A percentile compares a stretch with the other conserved stretches of the same genome.
phyloP scores from a whole-genome alignment of 2,329 filamentous ascomycete species.

The Microascus cirrosus region DNA sequence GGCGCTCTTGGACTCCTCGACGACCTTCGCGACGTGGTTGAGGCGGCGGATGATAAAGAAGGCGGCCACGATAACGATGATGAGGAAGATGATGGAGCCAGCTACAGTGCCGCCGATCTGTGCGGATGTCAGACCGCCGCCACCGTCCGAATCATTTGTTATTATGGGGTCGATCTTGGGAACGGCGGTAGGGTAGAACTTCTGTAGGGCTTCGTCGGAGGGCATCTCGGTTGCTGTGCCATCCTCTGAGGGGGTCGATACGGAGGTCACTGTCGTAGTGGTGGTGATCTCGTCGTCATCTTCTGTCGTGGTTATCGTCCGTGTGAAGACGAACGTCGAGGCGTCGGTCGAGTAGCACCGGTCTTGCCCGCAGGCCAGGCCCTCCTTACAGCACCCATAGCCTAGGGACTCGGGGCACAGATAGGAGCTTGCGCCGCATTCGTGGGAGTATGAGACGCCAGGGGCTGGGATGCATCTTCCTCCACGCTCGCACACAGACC shows the following conservation, averaged over 20 bases:
- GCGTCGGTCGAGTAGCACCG: slow-evolving; percentile 37
- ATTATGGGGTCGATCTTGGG: slow-evolving; percentile 24
- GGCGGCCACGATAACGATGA: slow-evolving; percentile 33
- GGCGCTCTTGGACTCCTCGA: neutral
- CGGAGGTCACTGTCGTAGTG: slow-evolving; percentile 24
- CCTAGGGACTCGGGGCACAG: slow-evolving; percentile 37
- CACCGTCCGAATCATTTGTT: slow-evolving; percentile 9
- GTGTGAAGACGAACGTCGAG: slow-evolving; percentile 30
- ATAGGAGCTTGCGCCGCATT: slow-evolving; percentile 32
- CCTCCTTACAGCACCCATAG: slow-evolving; percentile 40
- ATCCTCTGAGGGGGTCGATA: slow-evolving; percentile 25
- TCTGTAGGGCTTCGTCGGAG: slow-evolving; percentile 19
- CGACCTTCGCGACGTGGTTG: slow-evolving; percentile 23
- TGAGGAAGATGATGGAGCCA: slow-evolving; percentile 34
- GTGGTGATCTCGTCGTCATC: slow-evolving; percentile 25
- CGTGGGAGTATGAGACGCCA: slow-evolving; percentile 24
- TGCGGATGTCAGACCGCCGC: slow-evolving; percentile 22
- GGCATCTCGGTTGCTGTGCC: slow-evolving; percentile 12
- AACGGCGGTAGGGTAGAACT: slow-evolving; percentile 30
- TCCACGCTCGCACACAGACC: slow-evolving; percentile 27
- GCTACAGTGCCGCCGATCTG: slow-evolving; percentile 43
- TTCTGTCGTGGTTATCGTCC: slow-evolving; percentile 32
- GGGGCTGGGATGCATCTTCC: slow-evolving; percentile 30
- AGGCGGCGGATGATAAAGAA: slow-evolving; percentile 39
- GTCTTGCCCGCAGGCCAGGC: slow-evolving; percentile 34